A percentile compares a stretch with the other conserved stretches of the same genome.
These are phyloP conservation scores for Aristolochia fimbriata DNA, from an alignment of 164 flowering plant genomes.

Conservation along the genomic window DNA sequence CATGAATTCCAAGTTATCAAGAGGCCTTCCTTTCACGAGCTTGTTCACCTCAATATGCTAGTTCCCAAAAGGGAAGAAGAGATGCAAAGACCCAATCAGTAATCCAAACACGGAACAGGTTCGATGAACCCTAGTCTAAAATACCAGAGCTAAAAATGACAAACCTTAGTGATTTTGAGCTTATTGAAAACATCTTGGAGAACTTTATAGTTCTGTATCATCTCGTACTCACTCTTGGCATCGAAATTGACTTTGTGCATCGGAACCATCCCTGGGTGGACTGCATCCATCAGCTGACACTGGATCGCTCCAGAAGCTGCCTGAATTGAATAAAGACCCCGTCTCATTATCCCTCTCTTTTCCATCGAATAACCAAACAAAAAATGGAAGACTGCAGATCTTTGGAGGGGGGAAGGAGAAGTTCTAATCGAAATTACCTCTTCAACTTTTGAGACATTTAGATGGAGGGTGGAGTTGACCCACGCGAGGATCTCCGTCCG, in stretches of 20 bases:
- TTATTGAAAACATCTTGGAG: constrained; percentile 97
- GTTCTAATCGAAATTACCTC: constrained; percentile 36
- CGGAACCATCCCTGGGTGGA: constrained; percentile 85
- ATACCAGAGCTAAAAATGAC: neutral
- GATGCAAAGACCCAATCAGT: neutral
- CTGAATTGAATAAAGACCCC: constrained; percentile 20
- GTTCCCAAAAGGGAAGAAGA: neutral
- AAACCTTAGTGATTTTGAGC: constrained; percentile 89
- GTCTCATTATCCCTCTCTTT: neutral
- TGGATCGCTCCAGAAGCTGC: constrained; percentile 92
- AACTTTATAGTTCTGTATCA: constrained; percentile 97
- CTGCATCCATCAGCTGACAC: constrained; percentile 93
- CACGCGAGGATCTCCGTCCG: constrained; percentile 89
- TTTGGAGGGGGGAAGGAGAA: neutral
- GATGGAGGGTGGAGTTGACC: constrained; percentile 95
- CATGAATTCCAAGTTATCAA: constrained; percentile 96
- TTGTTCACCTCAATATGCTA: constrained; percentile 95
- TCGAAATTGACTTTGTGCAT: constrained; percentile 99
- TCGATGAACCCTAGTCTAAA: neutral
- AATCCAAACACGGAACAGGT: neutral
- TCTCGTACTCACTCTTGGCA: constrained; percentile 94
- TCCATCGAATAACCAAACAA: neutral
- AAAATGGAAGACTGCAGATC: neutral
- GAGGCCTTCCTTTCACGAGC: constrained; percentile 85
- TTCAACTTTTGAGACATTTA: constrained; percentile 92